Base-by-base conservation (phyloP, 1,139 yeast genomes). In the Geotrichum carabidarum region DNA sequence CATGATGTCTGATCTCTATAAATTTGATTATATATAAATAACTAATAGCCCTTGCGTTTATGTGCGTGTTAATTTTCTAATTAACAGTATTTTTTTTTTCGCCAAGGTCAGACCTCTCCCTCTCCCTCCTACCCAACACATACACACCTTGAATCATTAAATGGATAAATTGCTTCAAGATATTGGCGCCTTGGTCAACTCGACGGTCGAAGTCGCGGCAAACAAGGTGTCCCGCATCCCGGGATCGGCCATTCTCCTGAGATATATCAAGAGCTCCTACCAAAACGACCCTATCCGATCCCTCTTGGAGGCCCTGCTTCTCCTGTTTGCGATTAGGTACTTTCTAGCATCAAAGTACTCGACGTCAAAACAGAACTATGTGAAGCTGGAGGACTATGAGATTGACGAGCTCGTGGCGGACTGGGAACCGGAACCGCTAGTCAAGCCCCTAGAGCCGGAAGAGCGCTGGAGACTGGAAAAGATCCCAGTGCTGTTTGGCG, bases 231-330 rank as follows among this genome's bases (percentile, higher is more conserved):
- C 65, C 8, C 60, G 62, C 36, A 59, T 88, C 30, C 99, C 99
- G 1, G 98, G 98, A 42, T 95, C 96, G 14, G 77, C 78, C 37
- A 80, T 86, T 55, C 71, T 89, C 17, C 74, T 87, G 50, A 77
- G 91, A 57, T 93, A 93, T 70, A 84, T 93, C 65, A 80, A 79
- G 62, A 84, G 90, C n/a, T 89, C 97, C 3, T 91, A 91, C 69
- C 91, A 89, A 68, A 81, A 93, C 71, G 99, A 93, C 70, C 99
- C 99, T 1, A 78, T 89, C 57, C 80, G 99, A 63, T 87, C 98
- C 1, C 68, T 89, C 14, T 78, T 93, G 58, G 99, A 93, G 71
- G 72, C 87, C 52, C 77, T 84, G 17, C 76, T 93, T 61, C 80
- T 90, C 50, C 68, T 90, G n/a, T 87, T 91, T 71, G 98, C 96